A percentile compares a stretch with the other conserved stretches of the same genome.
Conservation (phyloP, 2,329 filamentous ascomycete genomes). For the Chaetomium sp. region DNA sequence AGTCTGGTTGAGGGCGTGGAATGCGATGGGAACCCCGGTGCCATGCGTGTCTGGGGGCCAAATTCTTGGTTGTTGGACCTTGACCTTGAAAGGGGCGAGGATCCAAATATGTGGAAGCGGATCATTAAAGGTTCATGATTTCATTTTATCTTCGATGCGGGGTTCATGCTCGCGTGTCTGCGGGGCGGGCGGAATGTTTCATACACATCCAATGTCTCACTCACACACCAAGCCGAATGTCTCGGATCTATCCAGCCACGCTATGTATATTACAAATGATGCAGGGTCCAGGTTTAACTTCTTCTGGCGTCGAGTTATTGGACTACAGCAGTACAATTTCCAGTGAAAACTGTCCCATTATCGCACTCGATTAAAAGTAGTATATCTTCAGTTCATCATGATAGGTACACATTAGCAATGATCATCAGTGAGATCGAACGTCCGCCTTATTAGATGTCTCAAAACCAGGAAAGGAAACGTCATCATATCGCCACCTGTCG, state of each 20-base stretch:
- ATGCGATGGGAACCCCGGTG: not conserved
- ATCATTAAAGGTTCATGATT: conserved; percentile 5
- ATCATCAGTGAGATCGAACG: too few relatives aligned
- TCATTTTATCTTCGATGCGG: not conserved
- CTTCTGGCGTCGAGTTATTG: too few relatives aligned
- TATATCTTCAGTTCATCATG: too few relatives aligned
- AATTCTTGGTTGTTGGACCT: not conserved
- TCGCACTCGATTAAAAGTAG: too few relatives aligned
- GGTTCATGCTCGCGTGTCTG: not conserved
- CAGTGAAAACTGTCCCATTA: too few relatives aligned
- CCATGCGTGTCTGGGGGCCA: not conserved
- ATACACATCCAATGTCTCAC: conserved; percentile 5
- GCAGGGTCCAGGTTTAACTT: too few relatives aligned
- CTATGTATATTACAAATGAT: not conserved
- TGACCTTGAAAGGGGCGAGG: not conserved
- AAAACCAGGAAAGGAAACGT: too few relatives aligned
- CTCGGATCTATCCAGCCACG: not conserved
- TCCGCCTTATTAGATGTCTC: too few relatives aligned
- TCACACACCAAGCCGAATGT: not conserved
- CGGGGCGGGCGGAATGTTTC: conserved; percentile 1
- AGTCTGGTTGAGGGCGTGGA: not conserved
- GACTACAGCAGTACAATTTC: too few relatives aligned
- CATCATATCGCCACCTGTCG: too few relatives aligned
- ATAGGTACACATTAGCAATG: too few relatives aligned
- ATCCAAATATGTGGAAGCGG: not conserved